These are phyloP conservation scores for Tolypocladium sp. DNA, from an alignment of 2,329 filamentous ascomycete species.

Conservation along the genomic window DNA sequence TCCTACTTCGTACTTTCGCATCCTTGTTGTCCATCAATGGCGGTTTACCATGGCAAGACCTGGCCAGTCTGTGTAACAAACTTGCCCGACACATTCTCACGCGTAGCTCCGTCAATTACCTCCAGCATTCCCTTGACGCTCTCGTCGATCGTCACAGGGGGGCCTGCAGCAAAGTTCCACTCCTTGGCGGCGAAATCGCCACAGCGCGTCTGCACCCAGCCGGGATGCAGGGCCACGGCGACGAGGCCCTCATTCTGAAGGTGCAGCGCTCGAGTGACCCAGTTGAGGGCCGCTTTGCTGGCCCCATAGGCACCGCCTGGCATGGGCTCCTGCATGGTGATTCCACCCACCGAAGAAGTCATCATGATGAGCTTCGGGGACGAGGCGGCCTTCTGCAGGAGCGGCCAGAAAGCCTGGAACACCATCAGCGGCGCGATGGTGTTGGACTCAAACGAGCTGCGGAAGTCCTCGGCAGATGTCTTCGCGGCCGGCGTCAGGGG, in stretches of 20 bases:
- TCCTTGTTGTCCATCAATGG: too few species aligned
- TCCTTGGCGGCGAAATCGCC: constrained; percentile 20
- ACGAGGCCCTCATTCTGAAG: constrained; percentile 15
- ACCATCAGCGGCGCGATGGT: constrained; percentile 26
- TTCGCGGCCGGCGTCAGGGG: constrained; percentile 17
- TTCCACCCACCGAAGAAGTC: constrained; percentile 24
- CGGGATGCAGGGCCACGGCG: constrained; percentile 25
- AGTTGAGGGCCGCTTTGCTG: constrained; percentile 25
- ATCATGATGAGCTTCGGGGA: constrained; percentile 25
- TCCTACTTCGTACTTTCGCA: too few species aligned
- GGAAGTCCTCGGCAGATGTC: constrained; percentile 23
- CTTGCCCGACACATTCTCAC: constrained; percentile 21
- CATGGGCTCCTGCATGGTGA: constrained; percentile 19
- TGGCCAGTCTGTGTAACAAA: constrained; percentile 22
- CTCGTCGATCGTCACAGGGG: constrained; percentile 19
- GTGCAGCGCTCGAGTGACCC: constrained; percentile 19
- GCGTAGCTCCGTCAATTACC: constrained; percentile 25
- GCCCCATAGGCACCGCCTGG: constrained; percentile 24
- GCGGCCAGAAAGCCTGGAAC: constrained; percentile 23
- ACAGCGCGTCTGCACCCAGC: constrained; percentile 24
- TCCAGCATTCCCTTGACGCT: constrained; percentile 21
- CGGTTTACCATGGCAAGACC: constrained; percentile 15
- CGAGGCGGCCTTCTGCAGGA: constrained; percentile 19
- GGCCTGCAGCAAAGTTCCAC: constrained; percentile 17
- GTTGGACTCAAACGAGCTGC: constrained; percentile 33